Base-by-base conservation (phyloP, 768 basidiomycete genomes). In the Leucosporidium scottii region DNA sequence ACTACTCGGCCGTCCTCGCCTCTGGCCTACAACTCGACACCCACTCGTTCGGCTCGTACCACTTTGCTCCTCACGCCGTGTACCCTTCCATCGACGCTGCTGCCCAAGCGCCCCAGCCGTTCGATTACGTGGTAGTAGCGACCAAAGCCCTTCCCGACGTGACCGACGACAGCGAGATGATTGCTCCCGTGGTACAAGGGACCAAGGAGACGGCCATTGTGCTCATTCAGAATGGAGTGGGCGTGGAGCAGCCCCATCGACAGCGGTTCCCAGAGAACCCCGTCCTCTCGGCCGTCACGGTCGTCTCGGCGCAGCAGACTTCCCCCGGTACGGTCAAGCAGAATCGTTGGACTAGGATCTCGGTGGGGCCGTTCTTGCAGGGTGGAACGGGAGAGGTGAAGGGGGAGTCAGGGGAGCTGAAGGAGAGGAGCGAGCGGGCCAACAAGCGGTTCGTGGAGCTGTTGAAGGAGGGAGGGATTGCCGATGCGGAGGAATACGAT, bases 191-290 rank as follows among this genome's bases (percentile, higher is more conserved):
- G 12, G 70, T 76, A 6, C 62, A 10, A 25, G 53, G 39, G 30
- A 25, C 65, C 25, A 54, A 28, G 20, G 39, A 44, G 51, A 70
- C 72, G 36, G 51, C 47, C 28, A 64, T 78, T 30, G 75, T 77
- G 17, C 68, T 78, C 31, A 77, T 78, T 53, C 77, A 78, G 69
- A 78, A 78, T 61, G 77, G 77, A 25, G 71, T 78, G 13, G 77
- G 77, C 21, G 74, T 78, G 18, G 77, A 78, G 65, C 68, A 74
- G 53, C 75, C 75, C 60, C 75, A 78, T 61, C 44, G 68, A 18
- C 60, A 59, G 31, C 69, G 75, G 25, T 78, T 75, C 64, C 71
- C 73, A 20, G 47, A 63, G 9, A 73, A 70, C 31, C 54, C 68
- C 23, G 73, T 78, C 53, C 62, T 78, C 27, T 73, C 68, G 49